Evolutionary conservation across 345 rosid genomes (phyloP), one percentile per base, ranked within the genome.

Genomic region (Hevea brasiliensis): DNA sequence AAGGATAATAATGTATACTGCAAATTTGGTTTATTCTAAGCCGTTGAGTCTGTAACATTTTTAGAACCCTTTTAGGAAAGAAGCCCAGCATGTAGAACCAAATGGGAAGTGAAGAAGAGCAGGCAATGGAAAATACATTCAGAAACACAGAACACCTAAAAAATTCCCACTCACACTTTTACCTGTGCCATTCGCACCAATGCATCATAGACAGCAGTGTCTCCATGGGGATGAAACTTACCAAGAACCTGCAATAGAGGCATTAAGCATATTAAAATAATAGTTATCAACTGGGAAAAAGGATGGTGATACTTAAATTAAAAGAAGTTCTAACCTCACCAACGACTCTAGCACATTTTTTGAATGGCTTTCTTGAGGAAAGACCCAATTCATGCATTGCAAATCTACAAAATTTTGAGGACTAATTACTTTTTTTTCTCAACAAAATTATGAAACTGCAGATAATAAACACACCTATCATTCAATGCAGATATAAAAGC

Each of bases 121-220:
- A 50, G 2, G 55, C n/a, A 50, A 50, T 50, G 35, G 35, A 5
- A 48, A 27, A 32, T 45, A 7, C 41, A 18, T 14, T 51, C 40
- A 56, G 20, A 21, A 12, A 45, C 23, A 40, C 6, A 35, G 29
- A 21, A 11, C 8, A 35, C 26, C 20, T 18, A 27, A 55, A 15
- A 35, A 58, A 20, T 12, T 55, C 11, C 37, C 63, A 26, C 29
- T 57, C 7, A 54, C 29, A 29, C 32, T 12, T 44, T 59, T 84
- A 94, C 98, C 98, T 94, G 98, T 27, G 98, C 98, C 98, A 94
- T 92, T 75, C 98, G 87, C 68, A 94, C 98, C 73, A 94, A 76
- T 37, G 98, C 84, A 82, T 92, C 98, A 72, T 94, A 94, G 27
- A 94, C 98, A 4, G 98, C 98, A 14, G 81, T 85, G 71, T 94